Base-by-base conservation (phyloP, 2,329 filamentous ascomycete species). In the Alternaria solani region DNA sequence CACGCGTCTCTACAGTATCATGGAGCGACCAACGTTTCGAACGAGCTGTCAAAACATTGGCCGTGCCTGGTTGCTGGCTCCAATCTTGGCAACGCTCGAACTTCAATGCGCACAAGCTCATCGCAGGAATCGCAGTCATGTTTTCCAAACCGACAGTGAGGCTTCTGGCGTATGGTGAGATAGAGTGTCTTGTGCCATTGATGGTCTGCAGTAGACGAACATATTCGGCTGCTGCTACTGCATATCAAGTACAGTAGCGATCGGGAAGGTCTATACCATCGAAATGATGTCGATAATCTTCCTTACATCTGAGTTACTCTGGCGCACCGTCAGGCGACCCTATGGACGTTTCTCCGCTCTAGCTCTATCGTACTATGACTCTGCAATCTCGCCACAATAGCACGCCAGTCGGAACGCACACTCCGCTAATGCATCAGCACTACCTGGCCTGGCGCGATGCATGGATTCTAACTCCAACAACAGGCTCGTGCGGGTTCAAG, bases 11-110 rank as follows among this genome's bases (percentile, higher is more conserved):
- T 7, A 38, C 28, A 20, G 20, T 48, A 41, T 43, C 43, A 30
- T 39, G 57, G 38, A 56, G 51, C 39, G 52, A 43, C 32, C 38
- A 32, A 51, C 52, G 23, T 59, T 51, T 56, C 44, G 54, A 44
- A 26, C 49, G 18, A 44, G 38, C 30, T 49, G 51, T 56, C 57
- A 59, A 55, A 38, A 51, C 25, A 39, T 39, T 25, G 28, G 30
- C 36, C 43, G 43, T 42, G 28, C 28, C 36, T 46, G 48, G 28
- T 28, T 34, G 32, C 20, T 25, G 20, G 30, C 51, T 51, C 20
- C 26, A 56, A 38, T 18, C 32, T 44, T 56, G 32, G 23, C 51
- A 23, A 39, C 38, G 25, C 41, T 51, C n/a, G n/a, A 38, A 51
- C 38, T 43, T 25, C 38, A 56, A 44, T 25, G 18, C 25, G 18